Base-by-base conservation (phyloP, 257 asterid species). In the Phtheirospermum japonicum region DNA sequence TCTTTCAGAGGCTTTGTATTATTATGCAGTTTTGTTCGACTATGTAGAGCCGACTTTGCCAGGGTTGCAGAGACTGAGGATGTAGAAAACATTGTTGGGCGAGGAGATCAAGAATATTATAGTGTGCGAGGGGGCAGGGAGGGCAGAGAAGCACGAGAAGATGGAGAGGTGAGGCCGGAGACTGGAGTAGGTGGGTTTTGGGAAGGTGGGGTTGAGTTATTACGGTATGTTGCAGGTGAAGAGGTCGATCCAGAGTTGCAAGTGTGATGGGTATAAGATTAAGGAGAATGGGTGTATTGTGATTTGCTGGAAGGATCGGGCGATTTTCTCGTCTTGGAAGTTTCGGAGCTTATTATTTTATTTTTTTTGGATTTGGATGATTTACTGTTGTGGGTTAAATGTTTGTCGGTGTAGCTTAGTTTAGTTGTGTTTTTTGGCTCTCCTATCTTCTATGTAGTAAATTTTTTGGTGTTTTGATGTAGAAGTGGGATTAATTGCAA, bases 261-360 rank as follows among this genome's bases (percentile, higher is more conserved):
- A 77, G 18, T 73, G 88, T 50, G 96, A 88, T 9, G 95, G 95
- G n/a, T 88, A 85, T 68, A 88, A 73, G 85, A 85, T 83, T 26
- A 85, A 81, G 64, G 91, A 79, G 72, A 83, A 68, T 34, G 92
- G 95, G 0, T 68, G 85, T 3, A 79, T 82, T 33, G 87, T 83
- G 42, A 79, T 81, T 31, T 85, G 90, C 61, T 88, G 96, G 96
- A 89, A 88, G 20, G 95, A 85, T 78, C 77, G 92, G 12, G 74
- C 95, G 33, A 84, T 88, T 20, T 79, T 77, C 61, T 75, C 96
- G 0, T 80, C 89, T 53, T 88, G 96, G 96, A 83, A 85, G 55
- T 76, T 69, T 73, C 78, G 83, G 81, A 77, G 83, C 75, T 80
- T 73, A 79, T 65, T 5, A n/a, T 46, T 12, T 18, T n/a, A n/a